These are phyloP conservation scores for Aspergillaceae sp. DNA, from an alignment of 2,329 filamentous ascomycete genomes.

Conservation along the genomic window DNA sequence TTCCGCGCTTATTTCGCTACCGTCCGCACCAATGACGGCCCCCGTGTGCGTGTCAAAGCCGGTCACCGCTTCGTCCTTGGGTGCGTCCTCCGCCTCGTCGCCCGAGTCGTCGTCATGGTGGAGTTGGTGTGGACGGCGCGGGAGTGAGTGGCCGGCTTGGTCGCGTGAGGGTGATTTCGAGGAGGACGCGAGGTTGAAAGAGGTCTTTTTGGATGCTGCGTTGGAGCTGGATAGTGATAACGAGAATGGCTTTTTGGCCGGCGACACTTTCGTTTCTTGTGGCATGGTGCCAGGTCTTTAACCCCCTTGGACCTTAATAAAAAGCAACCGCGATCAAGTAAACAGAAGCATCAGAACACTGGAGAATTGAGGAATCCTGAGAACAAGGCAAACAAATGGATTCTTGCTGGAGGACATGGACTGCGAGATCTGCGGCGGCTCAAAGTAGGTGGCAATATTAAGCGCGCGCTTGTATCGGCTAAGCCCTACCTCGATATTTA, in stretches of 20 bases:
- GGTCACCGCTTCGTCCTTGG: slow-evolving; percentile 40
- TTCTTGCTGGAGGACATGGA: background rate
- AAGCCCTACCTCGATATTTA: background rate
- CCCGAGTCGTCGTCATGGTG: slow-evolving; percentile 44
- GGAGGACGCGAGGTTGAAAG: slow-evolving; percentile 18
- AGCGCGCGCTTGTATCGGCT: slow-evolving; percentile 10
- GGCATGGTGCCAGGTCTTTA: slow-evolving; percentile 9
- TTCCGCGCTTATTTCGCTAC: slow-evolving; percentile 24
- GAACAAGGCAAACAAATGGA: no score
- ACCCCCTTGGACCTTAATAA: background rate
- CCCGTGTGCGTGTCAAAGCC: slow-evolving; percentile 45
- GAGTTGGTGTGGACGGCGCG: slow-evolving; percentile 22
- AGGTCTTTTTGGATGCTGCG: slow-evolving; percentile 21
- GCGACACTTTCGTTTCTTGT: slow-evolving; percentile 1
- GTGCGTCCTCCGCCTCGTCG: slow-evolving; percentile 35
- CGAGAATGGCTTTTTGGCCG: slow-evolving; percentile 28
- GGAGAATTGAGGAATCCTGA: no score
- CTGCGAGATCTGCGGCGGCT: slow-evolving; percentile 6
- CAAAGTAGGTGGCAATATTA: slow-evolving; percentile 9
- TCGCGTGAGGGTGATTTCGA: slow-evolving; percentile 15
- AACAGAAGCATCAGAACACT: background rate
- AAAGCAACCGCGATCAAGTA: background rate
- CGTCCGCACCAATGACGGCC: slow-evolving; percentile 33
- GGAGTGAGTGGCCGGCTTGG: slow-evolving; percentile 14
- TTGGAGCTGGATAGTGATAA: slow-evolving; percentile 33